These are phyloP conservation scores for Trichophyton schoenleinii DNA, from an alignment of 2,329 filamentous ascomycete species.

Conservation along the genomic window DNA sequence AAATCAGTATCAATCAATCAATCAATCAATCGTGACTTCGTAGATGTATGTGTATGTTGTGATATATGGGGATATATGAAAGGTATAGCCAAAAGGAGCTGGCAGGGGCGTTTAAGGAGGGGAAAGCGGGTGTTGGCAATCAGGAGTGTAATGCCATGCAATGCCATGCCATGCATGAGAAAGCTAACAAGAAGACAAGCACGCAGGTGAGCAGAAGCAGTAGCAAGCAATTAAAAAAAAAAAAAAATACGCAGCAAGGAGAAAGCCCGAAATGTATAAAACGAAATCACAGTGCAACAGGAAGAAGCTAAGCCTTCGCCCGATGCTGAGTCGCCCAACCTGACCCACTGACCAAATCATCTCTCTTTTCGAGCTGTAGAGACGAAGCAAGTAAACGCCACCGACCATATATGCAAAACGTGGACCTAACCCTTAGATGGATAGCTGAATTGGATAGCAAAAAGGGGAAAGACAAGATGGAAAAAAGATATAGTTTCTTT, in stretches of 20 bases:
- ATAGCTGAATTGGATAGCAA: background rate
- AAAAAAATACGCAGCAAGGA: background rate
- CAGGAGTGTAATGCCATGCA: background rate
- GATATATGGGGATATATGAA: background rate
- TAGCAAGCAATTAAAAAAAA: background rate
- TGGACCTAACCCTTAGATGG: background rate
- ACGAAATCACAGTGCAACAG: background rate
- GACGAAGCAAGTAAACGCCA: background rate
- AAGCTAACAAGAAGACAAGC: background rate
- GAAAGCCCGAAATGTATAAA: background rate
- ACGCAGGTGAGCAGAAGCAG: background rate
- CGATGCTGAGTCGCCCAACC: background rate
- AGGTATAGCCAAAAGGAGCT: background rate
- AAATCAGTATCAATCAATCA: no score
- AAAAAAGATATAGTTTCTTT: conserved; percentile 8
- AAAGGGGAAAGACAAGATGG: background rate
- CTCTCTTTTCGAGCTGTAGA: background rate
- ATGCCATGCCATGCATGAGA: background rate
- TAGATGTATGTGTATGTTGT: background rate
- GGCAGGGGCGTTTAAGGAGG: background rate
- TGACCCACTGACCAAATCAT: background rate
- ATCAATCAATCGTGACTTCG: background rate
- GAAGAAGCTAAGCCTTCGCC: background rate
- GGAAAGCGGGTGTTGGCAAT: background rate
- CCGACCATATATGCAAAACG: background rate